phyloP scores from a whole-genome alignment of 1,284 basidiomycete genomes.

The Sutorius eximius region DNA sequence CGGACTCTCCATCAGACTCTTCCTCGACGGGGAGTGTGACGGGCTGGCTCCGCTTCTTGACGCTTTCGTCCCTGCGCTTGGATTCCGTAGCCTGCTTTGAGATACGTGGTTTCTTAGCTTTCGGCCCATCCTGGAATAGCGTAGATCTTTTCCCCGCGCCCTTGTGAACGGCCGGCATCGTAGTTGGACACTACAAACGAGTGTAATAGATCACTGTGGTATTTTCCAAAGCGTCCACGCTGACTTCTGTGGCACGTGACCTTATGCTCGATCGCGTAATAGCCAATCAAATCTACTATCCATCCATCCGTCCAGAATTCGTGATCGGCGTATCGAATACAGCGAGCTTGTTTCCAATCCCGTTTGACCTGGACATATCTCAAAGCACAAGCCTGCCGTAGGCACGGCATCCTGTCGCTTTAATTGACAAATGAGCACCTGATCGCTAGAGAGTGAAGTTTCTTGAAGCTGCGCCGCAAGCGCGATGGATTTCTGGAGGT shows the following conservation, averaged over 20 bases:
- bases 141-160: constrained; percentile 51
- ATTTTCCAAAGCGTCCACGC: background rate
- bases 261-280: background rate
- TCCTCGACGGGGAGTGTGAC: constrained; percentile 45
- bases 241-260: constrained; percentile 18
- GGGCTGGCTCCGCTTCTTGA: constrained; percentile 54
- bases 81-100: constrained; percentile 24
- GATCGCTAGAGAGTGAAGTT: constrained; percentile 55
- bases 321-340: background rate
- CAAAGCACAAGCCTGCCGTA: background rate
- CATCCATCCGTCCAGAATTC: too few relatives aligned
- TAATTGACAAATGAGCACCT: background rate
- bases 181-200: background rate
- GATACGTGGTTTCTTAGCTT: constrained; percentile 52
- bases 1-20: constrained; percentile 35
- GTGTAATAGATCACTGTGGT: background rate
- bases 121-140: constrained; percentile 45
- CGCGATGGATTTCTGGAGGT: constrained; percentile 51
- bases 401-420: background rate
- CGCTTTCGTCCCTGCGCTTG: constrained; percentile 30
- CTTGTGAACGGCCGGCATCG: constrained; percentile 34
- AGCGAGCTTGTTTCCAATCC: background rate
- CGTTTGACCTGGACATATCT: background rate
- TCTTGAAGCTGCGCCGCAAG: constrained; percentile 33
- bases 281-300: too few relatives aligned